Base-by-base conservation (phyloP, 176 grass and related monocot genomes). In the Lolium multiflorum region DNA sequence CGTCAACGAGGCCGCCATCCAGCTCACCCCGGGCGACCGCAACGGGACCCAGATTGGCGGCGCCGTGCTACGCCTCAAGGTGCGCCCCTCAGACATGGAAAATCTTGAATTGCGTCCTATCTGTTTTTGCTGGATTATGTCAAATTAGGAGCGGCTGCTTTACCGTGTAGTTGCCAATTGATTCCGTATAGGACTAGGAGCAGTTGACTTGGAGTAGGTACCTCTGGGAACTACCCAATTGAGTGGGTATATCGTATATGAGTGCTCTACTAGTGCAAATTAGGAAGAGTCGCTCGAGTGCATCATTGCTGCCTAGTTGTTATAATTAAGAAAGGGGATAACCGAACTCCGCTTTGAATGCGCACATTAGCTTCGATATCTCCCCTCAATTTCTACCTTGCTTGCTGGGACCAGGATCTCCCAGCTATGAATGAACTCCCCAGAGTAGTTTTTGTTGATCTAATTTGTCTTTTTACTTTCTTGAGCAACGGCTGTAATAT, bases 11-110 rank as follows among this genome's bases (percentile, higher is more conserved):
- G 96, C 93, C 63, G 62, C 65, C 13, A 70, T 98, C 11, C 88
- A 98, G 77, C 88, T 98, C 85, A 98, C 87, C 18, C 75, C 82
- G 0, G 91, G 91, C 13, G 91, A 91, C 52, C 82, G 89, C 26
- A 83, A 98, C 79, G 89, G 84, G 41, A 85, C 78, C 46, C 78
- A 80, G 3, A 60, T 92, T 59, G 86, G 89, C 16, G 95, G 95
- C 11, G 95, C 84, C 35, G 38, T 95, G 51, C 83, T 98, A 26
- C 87, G 85, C 31, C 89, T 98, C 50, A 95, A 98, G 93, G 95
- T 88, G 49, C 39, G n/a, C 18, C 0, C 16, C 8, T 15, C 20
- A 13, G 21, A n/a, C n/a, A n/a, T n/a, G n/a, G n/a, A n/a, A n/a
- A n/a, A n/a, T n/a, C n/a, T n/a, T n/a, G n/a, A n/a, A n/a, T n/a